Percentiles rank a stretch among this genome's conserved stretches.
Evolutionary conservation across 2,329 filamentous ascomycete species (phyloP).

Genomic region (Talaromyces sp.): DNA sequence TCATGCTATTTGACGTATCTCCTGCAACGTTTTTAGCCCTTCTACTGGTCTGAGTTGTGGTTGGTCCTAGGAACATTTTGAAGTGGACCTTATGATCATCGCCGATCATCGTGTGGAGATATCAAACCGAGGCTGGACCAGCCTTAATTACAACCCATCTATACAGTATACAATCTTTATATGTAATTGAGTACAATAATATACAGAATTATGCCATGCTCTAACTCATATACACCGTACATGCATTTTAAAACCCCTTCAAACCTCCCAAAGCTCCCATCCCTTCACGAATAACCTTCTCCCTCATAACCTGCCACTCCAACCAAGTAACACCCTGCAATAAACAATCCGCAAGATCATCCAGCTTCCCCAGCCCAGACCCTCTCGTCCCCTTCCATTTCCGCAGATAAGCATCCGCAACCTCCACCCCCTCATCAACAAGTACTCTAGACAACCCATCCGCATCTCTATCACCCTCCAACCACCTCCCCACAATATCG

Average conservation of each 20-base stretch:
- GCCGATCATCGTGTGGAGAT: too few species aligned
- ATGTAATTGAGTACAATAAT: background rate
- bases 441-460: conserved; percentile 15
- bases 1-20: too few species aligned
- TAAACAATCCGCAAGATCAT: conserved; percentile 79
- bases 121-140: too few species aligned
- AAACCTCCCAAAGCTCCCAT: conserved; percentile 14
- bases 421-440: conserved; percentile 18
- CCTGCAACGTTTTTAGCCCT: too few species aligned
- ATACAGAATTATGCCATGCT: background rate
- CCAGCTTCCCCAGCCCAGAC: conserved; percentile 62
- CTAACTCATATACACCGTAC: too few species aligned
- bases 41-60: too few species aligned
- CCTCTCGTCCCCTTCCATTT: conserved; percentile 37
- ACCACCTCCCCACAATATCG: conserved; percentile 60
- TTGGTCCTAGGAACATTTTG: too few species aligned
- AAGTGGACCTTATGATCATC: too few species aligned
- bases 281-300: conserved; percentile 29
- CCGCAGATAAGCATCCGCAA: conserved; percentile 32
- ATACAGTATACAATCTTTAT: too few species aligned
- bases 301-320: conserved; percentile 63
- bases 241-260: background rate
- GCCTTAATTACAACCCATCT: too few species aligned
- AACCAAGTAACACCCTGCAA: conserved; percentile 78
- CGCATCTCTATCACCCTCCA: conserved; percentile 35